Base-by-base conservation (phyloP, 129 eudicot species). In the Saussurea involucrata region DNA sequence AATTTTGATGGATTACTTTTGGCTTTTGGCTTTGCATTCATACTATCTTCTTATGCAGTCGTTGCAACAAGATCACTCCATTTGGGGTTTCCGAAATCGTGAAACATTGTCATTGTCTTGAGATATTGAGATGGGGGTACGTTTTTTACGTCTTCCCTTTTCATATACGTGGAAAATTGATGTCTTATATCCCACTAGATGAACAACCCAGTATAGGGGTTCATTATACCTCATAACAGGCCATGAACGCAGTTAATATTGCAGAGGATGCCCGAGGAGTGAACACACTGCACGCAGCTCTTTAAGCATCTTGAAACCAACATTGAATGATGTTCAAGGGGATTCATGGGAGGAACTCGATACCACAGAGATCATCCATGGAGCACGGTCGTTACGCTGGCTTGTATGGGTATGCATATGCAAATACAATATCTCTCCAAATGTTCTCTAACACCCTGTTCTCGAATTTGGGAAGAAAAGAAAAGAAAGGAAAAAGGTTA, bases 261-360 rank as follows among this genome's bases (percentile, higher is more conserved):
- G 89, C 96, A 95, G 97, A 84, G 97, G 98, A 68, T 95, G 96
- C 76, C 92, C 90, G 12, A 82, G 85, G 84, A 91, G 97, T 71
- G 96, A 91, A 25, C 66, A 66, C 55, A 85, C 90, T 65, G 97
- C 95, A 6, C 92, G 87, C 15, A 83, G 87, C 73, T 89, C 90
- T 78, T 77, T 91, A 73, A 72, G 86, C 74, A 17, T 91, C 61
- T 80, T 95, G 78, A 89, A 88, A 74, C 96, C 96, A 42, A 82
- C 83, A 71, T 85, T 95, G 31, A 81, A 87, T 49, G 77, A 87
- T 4, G 86, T 90, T 22, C 96, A 83, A 67, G 98, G 87, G 70
- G 98, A 95, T 32, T 95, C 97, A 21, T 95, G 98, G 97, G 98
- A 95, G 84, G 98, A 91, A 71, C 97, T 91, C 71, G 98, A 88